Evolutionary conservation across 768 basidiomycete genomes (phyloP).

Genomic region (Termitomyces sp.): DNA sequence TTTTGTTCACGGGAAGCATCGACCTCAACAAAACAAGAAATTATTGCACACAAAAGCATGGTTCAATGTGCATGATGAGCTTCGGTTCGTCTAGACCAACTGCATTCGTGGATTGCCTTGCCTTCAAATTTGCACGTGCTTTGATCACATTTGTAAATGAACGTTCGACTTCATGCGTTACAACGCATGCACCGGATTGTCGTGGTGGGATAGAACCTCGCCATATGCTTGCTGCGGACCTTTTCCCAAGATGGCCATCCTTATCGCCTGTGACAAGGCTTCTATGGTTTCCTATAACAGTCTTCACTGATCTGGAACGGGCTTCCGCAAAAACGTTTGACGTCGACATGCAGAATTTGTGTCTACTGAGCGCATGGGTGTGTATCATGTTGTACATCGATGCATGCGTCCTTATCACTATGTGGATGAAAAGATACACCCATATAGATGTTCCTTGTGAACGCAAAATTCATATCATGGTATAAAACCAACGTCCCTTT

Average conservation of each 20-base stretch:
- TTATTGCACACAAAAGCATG: too few species aligned
- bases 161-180: background rate
- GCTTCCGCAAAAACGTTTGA: background rate
- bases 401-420: constrained; percentile 4
- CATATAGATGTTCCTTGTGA: background rate
- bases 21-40: background rate
- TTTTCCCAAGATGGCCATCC: background rate
- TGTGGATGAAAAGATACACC: background rate
- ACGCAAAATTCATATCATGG: background rate
- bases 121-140: background rate
- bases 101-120: background rate
- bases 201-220: background rate
- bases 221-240: constrained; percentile 4
- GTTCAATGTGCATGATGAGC: background rate
- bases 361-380: background rate
- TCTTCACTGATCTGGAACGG: background rate
- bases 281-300: background rate
- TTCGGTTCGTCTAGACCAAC: background rate
- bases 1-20: background rate
- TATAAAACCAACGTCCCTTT: background rate
- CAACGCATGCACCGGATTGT: background rate
- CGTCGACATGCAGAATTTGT: background rate
- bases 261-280: constrained; percentile 2
- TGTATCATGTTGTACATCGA: constrained; percentile 1
- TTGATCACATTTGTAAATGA: background rate